Evolutionary conservation across 1,284 basidiomycete genomes (phyloP).

Genomic region (Heterobasidion parviporum): DNA sequence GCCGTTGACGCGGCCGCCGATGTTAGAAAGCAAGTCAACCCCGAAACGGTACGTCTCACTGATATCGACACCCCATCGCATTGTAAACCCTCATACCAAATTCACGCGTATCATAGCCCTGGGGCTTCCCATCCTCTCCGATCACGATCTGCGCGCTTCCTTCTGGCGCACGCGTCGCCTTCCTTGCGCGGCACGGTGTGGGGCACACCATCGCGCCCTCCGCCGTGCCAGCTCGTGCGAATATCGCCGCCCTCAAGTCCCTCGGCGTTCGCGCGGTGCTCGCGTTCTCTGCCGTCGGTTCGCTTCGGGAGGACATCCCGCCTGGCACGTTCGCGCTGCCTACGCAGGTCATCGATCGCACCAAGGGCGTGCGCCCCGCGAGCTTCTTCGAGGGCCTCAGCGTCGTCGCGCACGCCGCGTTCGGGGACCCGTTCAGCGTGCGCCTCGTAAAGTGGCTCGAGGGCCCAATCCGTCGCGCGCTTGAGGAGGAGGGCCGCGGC

Average conservation of each 20-base stretch:
- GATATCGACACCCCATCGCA: no score
- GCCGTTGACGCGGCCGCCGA: background rate
- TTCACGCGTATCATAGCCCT: constrained; percentile 51
- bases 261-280: constrained; percentile 86
- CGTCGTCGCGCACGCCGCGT: constrained; percentile 88
- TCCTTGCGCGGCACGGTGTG: constrained; percentile 85
- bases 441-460: constrained; percentile 68
- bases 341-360: constrained; percentile 93
- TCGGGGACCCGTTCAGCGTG: constrained; percentile 84
- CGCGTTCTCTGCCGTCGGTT: constrained; percentile 95
- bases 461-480: constrained; percentile 52
- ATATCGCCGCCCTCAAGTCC: constrained; percentile 92
- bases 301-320: constrained; percentile 90
- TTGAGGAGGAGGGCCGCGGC: constrained; percentile 47
- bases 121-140: constrained; percentile 89
- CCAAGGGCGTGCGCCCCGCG: constrained; percentile 82
- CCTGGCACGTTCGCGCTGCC: constrained; percentile 89
- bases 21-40: constrained; percentile 58
- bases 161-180: constrained; percentile 76
- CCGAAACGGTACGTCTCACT: constrained; percentile 49
- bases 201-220: constrained; percentile 74
- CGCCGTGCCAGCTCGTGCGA: constrained; percentile 78
- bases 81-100: background rate
- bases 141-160: constrained; percentile 83
- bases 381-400: constrained; percentile 82